phyloP scores from a whole-genome alignment of 257 asterid genomes.

The Nicotiana paniculata region DNA sequence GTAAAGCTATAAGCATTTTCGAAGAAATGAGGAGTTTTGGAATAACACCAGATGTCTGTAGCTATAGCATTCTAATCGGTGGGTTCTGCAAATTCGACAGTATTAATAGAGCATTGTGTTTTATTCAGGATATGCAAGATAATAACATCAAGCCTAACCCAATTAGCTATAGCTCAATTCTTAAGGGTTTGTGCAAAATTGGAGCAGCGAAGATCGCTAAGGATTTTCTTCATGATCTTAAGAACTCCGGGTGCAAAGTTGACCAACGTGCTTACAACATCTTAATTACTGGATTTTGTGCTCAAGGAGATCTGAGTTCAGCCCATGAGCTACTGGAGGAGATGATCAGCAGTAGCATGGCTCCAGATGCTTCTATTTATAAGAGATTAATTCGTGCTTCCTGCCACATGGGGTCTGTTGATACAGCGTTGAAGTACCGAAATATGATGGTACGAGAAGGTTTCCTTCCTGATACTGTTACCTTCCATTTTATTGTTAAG shows the following conservation, averaged over 20 bases:
- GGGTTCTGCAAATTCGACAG: constrained; percentile 39
- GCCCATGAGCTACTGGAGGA: constrained; percentile 44
- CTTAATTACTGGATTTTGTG: constrained; percentile 48
- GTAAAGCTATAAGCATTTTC: constrained; percentile 35
- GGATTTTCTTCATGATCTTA: constrained; percentile 30
- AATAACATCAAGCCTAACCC: constrained; percentile 34
- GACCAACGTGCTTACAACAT: constrained; percentile 40
- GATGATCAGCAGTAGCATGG: constrained; percentile 38
- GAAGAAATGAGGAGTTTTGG: constrained; percentile 40
- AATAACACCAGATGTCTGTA: constrained; percentile 42
- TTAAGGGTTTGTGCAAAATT: constrained; percentile 18
- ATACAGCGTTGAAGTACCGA: constrained; percentile 27
- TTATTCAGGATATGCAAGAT: constrained; percentile 46
- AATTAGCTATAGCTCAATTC: constrained; percentile 42
- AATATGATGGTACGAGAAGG: constrained; percentile 30
- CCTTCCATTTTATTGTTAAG: constrained; percentile 29
- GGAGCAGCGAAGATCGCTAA: constrained; percentile 13
- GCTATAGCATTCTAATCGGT: constrained; percentile 50
- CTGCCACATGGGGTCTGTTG: constrained; percentile 30
- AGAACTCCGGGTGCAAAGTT: constrained; percentile 32
- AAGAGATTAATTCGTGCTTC: constrained; percentile 36
- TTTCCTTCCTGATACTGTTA: constrained; percentile 16
- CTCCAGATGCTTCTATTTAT: constrained; percentile 31
- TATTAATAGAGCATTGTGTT: constrained; percentile 26
- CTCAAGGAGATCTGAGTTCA: constrained; percentile 38